Base-by-base conservation (phyloP, 768 basidiomycete genomes). In the Serendipita sp. region DNA sequence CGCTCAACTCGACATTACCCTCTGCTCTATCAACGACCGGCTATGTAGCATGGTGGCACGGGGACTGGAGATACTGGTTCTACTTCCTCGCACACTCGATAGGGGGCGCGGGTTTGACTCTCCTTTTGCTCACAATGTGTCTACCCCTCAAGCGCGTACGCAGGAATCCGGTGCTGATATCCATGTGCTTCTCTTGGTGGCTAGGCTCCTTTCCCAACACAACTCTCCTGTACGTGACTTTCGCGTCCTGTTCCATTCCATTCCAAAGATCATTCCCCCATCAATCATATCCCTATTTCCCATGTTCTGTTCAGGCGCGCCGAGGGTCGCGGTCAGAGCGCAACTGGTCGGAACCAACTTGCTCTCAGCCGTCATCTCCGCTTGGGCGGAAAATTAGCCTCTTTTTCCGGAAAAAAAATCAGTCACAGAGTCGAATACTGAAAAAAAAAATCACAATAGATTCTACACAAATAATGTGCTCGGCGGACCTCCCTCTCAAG, bases 101-200 rank as follows among this genome's bases (percentile, higher is more conserved):
- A 32, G 48, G 48, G 7, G 48, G 48, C 18, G 56, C 56, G 4
- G 56, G 56, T 11, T 30, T 60, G 4, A 60, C 28, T 35, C 32
- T 60, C 0, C 56, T 60, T 0, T 38, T 60, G 56, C 28, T 60
- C 37, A 60, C 56, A 34, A 60, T 60, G 56, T 60, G 56, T 37
- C 37, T 60, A 8, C 56, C 56, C 28, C 56, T 60, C 11, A 24
- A 30, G 35, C 28, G 56, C 10, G 56, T 60, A 30, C 28, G 56
- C 4, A 10, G 56, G 28, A 60, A 60, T 60, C 56, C 56, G 16
- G 35, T 60, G 24, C 56, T 60, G 2, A 60, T 60, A 8, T 60
- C 56, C 4, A 60, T 60, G 56, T 60, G 56, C 56, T 60, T 60
- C 18, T 60, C 56, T 37, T 60, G 56, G 56, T 60, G 56, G 56